These are phyloP conservation scores for Chernovozyma sophiae-reginae DNA, from an alignment of 1,139 yeast species.

Conservation along the genomic window DNA sequence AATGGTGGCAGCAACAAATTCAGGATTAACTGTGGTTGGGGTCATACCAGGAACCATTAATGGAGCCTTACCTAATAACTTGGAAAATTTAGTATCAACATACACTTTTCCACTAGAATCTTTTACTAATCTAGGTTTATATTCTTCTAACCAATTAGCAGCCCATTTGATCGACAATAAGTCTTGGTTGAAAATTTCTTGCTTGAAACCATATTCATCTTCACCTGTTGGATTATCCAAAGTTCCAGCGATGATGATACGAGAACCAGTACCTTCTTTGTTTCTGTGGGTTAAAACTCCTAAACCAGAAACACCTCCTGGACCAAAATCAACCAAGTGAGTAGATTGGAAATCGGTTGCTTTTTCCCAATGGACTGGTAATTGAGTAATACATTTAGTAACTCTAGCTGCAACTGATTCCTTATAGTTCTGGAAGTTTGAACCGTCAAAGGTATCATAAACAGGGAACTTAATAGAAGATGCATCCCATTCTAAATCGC, in stretches of 20 bases:
- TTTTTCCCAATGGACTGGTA: constrained; percentile 91
- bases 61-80: constrained; percentile 92
- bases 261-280: constrained; percentile 97
- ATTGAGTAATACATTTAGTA: constrained; percentile 75
- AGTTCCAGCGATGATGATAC: constrained; percentile 91
- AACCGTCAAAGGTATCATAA: constrained; percentile 83
- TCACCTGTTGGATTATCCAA: constrained; percentile 60
- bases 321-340: constrained; percentile 94
- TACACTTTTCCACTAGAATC: constrained; percentile 66
- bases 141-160: constrained; percentile 86
- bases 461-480: constrained; percentile 74
- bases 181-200: constrained; percentile 80
- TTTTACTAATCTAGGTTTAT: constrained; percentile 79
- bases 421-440: constrained; percentile 55
- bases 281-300: constrained; percentile 95
- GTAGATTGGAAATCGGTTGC: constrained; percentile 81
- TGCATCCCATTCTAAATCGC: constrained; percentile 52
- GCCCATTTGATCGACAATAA: constrained; percentile 70
- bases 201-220: constrained; percentile 91
- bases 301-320: constrained; percentile 96
- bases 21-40: constrained; percentile 93
- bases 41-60: constrained; percentile 99
- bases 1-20: constrained; percentile 86
- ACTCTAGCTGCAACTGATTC: constrained; percentile 59
- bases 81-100: constrained; percentile 92